Base-by-base conservation (phyloP, 768 basidiomycete genomes). In the Russula foetens region DNA sequence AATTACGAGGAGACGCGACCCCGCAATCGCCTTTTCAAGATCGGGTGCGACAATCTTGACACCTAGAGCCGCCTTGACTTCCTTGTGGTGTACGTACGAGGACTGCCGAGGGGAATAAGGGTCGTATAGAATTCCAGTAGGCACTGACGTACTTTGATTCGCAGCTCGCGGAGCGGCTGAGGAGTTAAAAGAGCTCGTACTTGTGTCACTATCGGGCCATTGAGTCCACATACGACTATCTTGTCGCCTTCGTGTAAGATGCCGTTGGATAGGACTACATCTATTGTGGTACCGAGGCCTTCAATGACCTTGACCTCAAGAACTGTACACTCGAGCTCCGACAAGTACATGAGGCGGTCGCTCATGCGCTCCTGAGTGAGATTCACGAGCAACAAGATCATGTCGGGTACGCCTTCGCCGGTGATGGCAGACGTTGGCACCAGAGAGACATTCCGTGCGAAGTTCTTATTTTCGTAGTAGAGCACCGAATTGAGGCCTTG, bases 281-380 rank as follows among this genome's bases (percentile, higher is more conserved):
- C 96, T 68, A 98, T 92, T 0, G 97, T 98, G 29, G 95, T 98
- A 31, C 97, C 97, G 51, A 98, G 79, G 68, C 97, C 97, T 75
- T 99, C 97, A 66, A 98, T 84, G 63, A 98, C 91, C 80, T 99
- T 99, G 71, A 98, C 97, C 73, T 98, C 97, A 59, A 99, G 83
- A 12, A 99, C 92, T 7, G 97, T 99, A 73, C 96, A 98, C 75
- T 98, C 94, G 46, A 98, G 79, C 70, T 97, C 94, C 31, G 93
- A 91, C 61, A 98, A 81, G 75, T 98, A 99, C 97, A 98, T 99
- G 63, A 99, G 80, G 45, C 89, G 83, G 72, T 95, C 91, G 72
- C 89, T 93, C 96, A 98, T 97, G 61, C 97, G 85, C 75, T 97
- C 89, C 72, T 98, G 96, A 17, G 96, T 98, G 56, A 98, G 81